Percentiles rank a stretch among this genome's conserved stretches.
Conservation (phyloP, 495 filamentous ascomycete genomes). For the Extremus antarcticus region DNA sequence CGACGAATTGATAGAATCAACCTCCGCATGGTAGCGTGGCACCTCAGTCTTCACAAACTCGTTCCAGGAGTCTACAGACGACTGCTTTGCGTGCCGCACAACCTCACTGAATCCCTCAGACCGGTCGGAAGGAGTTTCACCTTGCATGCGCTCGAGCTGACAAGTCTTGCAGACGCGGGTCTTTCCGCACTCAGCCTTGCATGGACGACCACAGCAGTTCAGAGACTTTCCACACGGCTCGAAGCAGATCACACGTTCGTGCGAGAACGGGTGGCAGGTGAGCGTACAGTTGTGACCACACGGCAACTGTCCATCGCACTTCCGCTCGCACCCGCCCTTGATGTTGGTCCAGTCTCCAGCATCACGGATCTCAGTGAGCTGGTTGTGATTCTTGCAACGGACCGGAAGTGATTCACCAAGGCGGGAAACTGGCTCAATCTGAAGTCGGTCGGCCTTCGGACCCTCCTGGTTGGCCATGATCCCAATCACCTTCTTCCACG, state of each 20-base stretch:
- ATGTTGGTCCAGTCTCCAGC: constrained; percentile 39
- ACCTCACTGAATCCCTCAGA: too few relatives aligned
- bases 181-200: constrained; percentile 18
- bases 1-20: not conserved
- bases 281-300: constrained; percentile 41
- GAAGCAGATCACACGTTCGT: constrained; percentile 19
- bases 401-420: constrained; percentile 10
- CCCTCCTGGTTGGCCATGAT: constrained; percentile 23
- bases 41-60: not conserved
- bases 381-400: constrained; percentile 31
- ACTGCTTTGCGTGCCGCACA: not conserved
- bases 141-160: not conserved
- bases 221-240: constrained; percentile 18
- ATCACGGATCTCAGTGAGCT: constrained; percentile 30
- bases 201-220: constrained; percentile 18
- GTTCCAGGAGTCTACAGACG: not conserved
- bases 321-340: constrained; percentile 48
- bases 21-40: not conserved
- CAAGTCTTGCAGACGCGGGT: constrained; percentile 20
- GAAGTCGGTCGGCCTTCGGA: constrained; percentile 4
- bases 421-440: constrained; percentile 6
- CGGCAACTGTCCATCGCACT: constrained; percentile 36
- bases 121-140: too few relatives aligned
- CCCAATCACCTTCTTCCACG: constrained; percentile 26
- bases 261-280: constrained; percentile 36